Evolutionary conservation across 2,329 filamentous ascomycete species (phyloP), one percentile per base, ranked within the genome.

Genomic region (Zymoseptoria brevis): DNA sequence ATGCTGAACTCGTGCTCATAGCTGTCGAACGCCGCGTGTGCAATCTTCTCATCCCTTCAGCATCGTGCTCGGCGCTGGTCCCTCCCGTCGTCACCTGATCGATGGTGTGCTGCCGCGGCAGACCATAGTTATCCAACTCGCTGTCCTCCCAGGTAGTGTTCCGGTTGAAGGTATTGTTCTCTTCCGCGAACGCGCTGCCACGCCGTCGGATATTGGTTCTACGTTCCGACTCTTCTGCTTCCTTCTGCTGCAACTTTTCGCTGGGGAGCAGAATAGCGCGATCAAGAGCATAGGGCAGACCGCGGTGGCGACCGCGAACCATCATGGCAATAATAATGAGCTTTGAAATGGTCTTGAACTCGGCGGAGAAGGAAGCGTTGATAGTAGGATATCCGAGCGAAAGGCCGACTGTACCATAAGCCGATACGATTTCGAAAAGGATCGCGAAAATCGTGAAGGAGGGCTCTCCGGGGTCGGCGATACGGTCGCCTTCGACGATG

Each of bases 351-450:
- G 86, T 81, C 11, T 81, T 84, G 73, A 99, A 96, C 66, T 96
- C 84, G 0, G 83, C 87, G 30, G 85, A 91, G 64, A 99, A 90
- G 0, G 89, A 91, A 0, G 90, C 82, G 73, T 96, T 88, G 72
- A 85, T 80, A 19, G 76, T 78, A 0, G 88, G 80, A 62, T 93
- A 96, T 5, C 94, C 94, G 16, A 99, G 81, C 54, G 87, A 93
- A 59, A 99, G 77, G 0, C 94, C 94, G 24, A 99, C 94, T 0
- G 94, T 99, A 63, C 94, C 95, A 69, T 96, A 96, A 1, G 91
- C 91, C 58, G 88, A 93, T 61, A 96, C 85, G 53, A 95, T 85
- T 72, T 96, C 91, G 68, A 96, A 96, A 2, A 96, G 79, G 7
- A 83, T 73, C 52, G 73, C 73, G 68, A 81, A 81, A 59, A 79